These are phyloP conservation scores for Chloranthus sessilifolius DNA, from an alignment of 164 flowering plant genomes.

Conservation along the genomic window DNA sequence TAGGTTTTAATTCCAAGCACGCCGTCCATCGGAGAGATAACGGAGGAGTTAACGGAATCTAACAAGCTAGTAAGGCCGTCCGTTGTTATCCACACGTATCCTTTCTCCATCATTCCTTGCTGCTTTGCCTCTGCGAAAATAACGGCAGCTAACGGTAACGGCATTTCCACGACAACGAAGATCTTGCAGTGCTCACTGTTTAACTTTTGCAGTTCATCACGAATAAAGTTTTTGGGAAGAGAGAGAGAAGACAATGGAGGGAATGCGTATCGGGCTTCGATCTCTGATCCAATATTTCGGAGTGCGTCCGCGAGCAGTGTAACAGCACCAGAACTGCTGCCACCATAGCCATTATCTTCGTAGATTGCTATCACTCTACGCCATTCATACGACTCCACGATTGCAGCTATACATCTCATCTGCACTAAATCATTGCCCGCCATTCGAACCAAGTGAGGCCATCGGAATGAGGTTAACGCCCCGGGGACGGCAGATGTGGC, in stretches of 20 bases:
- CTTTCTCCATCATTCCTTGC: conserved; percentile 9
- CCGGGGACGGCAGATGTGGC: conserved; percentile 24
- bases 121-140: not conserved
- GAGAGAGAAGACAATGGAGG: not conserved
- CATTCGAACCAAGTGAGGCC: no score
- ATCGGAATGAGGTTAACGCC: conserved; percentile 11
- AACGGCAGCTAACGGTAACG: not conserved
- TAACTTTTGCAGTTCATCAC: not conserved
- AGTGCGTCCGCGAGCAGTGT: no score
- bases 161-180: not conserved
- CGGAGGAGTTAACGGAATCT: no score
- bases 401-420: no score
- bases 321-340: conserved; percentile 20
- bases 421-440: conserved; percentile 20
- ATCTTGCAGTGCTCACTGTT: no score
- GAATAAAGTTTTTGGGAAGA: not conserved
- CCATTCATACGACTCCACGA: no score
- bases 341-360: no score
- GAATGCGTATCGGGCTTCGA: not conserved
- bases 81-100: no score
- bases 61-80: no score
- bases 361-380: no score
- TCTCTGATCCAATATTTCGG: not conserved
- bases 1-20: no score
- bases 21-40: no score